Evolutionary conservation across 148 eudicot genomes (phyloP), one percentile per base, ranked within the genome.

Genomic region (Pharnaceum exiguum): DNA sequence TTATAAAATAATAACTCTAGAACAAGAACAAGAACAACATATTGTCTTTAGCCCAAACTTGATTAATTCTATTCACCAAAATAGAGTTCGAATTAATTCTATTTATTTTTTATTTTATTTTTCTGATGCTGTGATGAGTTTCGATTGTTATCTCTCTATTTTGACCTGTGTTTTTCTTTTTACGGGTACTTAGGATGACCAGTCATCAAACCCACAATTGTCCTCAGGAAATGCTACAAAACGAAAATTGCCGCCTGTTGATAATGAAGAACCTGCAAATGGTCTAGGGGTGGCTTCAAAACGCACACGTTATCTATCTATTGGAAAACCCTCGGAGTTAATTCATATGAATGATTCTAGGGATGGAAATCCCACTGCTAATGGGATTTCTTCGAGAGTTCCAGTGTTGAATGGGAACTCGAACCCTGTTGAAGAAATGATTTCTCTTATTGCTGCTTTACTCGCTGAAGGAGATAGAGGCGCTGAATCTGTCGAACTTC

Each of bases 381-480:
- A 88, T 58, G 98, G 94, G 46, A 40, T 68, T 39, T 71, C 83
- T 42, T 45, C 90, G 51, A 75, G 65, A 61, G 66, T 58, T 65
- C 72, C 93, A 59, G 21, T 71, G 45, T 54, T 75, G 48, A 61
- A 79, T 55, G 71, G 62, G 31, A 77, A 62, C 31, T 61, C 76
- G 62, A 76, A 67, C 39, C 96, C 98, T 32, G 76, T 84, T 54
- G 99, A 88, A 59, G 89, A 93, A 78, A 88, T 93, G 95, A 83
- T 93, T 70, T 68, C 88, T 58, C 72, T 88, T 79, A 93, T 88
- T 67, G 91, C 89, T 72, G 99, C 96, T 65, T 82, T 93, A 45
- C 59, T 93, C 22, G 95, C 90, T 31, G 96, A 93, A 83, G 94
- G 96, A 24, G 98, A 93, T 63, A 83, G 96, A 66, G 98, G 88